Base-by-base conservation (phyloP, 129 eudicot species). In the Helichrysum umbraculigerum region DNA sequence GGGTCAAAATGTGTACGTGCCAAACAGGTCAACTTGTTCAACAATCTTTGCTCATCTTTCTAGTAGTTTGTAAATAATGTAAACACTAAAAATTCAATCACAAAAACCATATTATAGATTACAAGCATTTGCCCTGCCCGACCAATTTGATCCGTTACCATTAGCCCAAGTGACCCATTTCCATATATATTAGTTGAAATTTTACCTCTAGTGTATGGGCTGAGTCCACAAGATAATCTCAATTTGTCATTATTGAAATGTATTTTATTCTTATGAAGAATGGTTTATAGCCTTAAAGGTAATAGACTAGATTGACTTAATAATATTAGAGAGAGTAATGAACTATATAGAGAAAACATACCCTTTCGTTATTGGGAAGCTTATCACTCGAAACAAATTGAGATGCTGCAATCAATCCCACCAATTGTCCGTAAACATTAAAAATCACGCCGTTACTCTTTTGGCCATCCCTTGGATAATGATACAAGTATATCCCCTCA, bases 371-470 rank as follows among this genome's bases (percentile, higher is more conserved):
- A 64, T n/a, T 4, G n/a, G 74, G 76, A 32, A 81, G 77, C 70
- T 66, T 80, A 70, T 81, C 63, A 3, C 60, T 32, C 20, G 71
- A 22, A 19, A 81, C 16, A 62, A 81, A 76, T 11, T 63, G 44
- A 32, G 81, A 51, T 25, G 64, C 77, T 39, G 63, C 42, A 63
- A 71, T n/a, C 29, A 76, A 28, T 32, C 85, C 81, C 69, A 76
- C 32, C 68, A 81, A 32, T 16, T 76, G 68, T 25, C 73, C 81
- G 2, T 25, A 63, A 52, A 72, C 50, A 63, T 76, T 70, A 32
- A 81, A 76, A 62, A 72, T 81, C 33, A 81, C 78, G 8, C 81
- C 81, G 17, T 79, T 28, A 15, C 61, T 70, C 68, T 54, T 76
- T 63, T 81, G 73, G 35, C 62, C 51, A 9, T 56, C 66, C 19